phyloP scores from a whole-genome alignment of 768 basidiomycete genomes.

The Podaxis rugospora region DNA sequence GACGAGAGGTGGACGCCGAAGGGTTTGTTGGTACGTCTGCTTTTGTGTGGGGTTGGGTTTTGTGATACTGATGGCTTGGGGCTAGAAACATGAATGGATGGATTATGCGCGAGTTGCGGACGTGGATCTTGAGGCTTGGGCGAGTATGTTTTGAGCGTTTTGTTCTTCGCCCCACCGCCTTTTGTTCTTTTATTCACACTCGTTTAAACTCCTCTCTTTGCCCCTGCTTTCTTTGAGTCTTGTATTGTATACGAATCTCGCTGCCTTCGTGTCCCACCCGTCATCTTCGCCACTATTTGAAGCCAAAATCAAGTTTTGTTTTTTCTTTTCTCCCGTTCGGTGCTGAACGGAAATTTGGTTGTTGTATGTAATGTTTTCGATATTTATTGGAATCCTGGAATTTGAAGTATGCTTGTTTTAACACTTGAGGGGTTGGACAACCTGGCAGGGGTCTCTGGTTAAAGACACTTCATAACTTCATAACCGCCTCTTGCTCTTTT shows the following conservation, averaged over 20 bases:
- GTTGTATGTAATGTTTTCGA: not conserved
- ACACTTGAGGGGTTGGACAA: too few species aligned
- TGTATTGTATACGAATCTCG: not conserved
- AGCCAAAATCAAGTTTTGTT: not conserved
- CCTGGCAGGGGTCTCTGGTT: too few species aligned
- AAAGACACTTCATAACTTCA: too few species aligned
- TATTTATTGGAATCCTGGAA: not conserved
- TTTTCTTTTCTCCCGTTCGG: not conserved
- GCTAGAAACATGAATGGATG: constrained; percentile 76
- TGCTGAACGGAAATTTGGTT: not conserved
- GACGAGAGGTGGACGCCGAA: constrained; percentile 80
- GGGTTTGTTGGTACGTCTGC: constrained; percentile 66
- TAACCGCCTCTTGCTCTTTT: too few species aligned
- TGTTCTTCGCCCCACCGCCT: not conserved
- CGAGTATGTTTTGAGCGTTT: constrained; percentile 54
- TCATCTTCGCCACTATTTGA: too few species aligned
- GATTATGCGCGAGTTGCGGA: constrained; percentile 52
- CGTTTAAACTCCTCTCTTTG: not conserved
- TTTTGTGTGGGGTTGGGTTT: not conserved
- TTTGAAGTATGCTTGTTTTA: too few species aligned
- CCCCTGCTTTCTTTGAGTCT: not conserved
- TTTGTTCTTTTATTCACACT: not conserved
- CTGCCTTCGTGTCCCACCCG: not conserved
- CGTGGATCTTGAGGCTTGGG: constrained; percentile 78
- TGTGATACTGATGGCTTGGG: not conserved